These are phyloP conservation scores for Allium sativum DNA, from an alignment of 106 monocot genomes.

Conservation along the genomic window DNA sequence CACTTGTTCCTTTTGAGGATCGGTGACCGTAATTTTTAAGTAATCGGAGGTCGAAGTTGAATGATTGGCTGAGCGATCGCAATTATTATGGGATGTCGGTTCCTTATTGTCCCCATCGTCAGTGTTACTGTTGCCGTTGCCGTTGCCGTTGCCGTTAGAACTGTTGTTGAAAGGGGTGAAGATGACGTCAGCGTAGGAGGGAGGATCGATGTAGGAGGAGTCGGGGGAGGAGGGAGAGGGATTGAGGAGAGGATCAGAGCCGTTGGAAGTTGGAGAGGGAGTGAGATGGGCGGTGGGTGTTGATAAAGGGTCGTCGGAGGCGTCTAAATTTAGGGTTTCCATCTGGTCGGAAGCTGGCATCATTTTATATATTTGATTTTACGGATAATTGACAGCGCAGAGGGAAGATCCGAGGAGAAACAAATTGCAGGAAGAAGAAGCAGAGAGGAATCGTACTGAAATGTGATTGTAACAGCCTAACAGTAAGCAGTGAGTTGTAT, in stretches of 20 bases:
- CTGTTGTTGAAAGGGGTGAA: slow-evolving; percentile 24
- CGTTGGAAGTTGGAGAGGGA: not conserved
- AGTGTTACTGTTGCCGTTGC: not conserved
- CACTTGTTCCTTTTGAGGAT: slow-evolving; percentile 66
- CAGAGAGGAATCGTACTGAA: not conserved
- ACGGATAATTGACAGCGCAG: not conserved
- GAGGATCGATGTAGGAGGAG: slow-evolving; percentile 58
- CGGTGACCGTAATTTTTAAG: slow-evolving; percentile 53
- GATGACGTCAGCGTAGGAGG: slow-evolving; percentile 71
- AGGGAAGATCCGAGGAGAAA: not conserved
- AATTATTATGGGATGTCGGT: too few species aligned
- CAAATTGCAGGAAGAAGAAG: not conserved
- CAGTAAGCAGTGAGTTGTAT: too few species aligned
- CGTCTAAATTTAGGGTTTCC: slow-evolving; percentile 4
- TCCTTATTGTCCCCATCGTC: too few species aligned
- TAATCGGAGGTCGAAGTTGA: slow-evolving; percentile 25
- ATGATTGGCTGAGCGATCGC: slow-evolving; percentile 2
- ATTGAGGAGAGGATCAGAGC: slow-evolving; percentile 12
- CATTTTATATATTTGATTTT: not conserved
- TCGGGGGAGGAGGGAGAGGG: slow-evolving; percentile 14
- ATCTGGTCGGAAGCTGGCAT: not conserved
- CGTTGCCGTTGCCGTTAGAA: slow-evolving; percentile 2
- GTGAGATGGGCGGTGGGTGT: not conserved
- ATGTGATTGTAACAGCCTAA: too few species aligned
- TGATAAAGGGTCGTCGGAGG: not conserved